Conservation (phyloP, 2,329 filamentous ascomycete species). For the Fusarium goolgardi region DNA sequence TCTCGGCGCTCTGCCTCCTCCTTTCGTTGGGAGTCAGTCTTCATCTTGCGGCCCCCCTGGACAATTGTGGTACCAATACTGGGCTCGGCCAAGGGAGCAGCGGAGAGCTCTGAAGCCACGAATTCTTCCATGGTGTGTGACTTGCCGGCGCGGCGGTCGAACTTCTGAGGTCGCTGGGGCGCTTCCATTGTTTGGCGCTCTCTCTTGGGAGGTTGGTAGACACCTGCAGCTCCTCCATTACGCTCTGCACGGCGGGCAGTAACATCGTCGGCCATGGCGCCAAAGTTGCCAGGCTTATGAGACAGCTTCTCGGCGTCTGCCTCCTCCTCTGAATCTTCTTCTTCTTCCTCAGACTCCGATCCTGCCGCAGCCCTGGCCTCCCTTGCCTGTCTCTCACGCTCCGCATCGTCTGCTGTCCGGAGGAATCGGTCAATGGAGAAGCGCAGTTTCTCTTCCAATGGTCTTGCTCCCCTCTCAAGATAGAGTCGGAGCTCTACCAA, state of each 20-base stretch:
- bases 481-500: constrained; percentile 93
- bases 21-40: constrained; percentile 79
- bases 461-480: constrained; percentile 90
- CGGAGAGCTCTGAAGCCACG: constrained; percentile 83
- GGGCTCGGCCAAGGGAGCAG: constrained; percentile 83
- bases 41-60: constrained; percentile 80
- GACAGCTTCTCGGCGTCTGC: constrained; percentile 48
- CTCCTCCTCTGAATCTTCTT: constrained; percentile 54
- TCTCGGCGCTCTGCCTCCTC: constrained; percentile 81
- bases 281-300: constrained; percentile 46
- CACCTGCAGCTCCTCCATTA: constrained; percentile 66
- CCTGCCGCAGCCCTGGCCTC: constrained; percentile 45
- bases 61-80: constrained; percentile 93
- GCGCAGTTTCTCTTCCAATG: constrained; percentile 87
- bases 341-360: constrained; percentile 48
- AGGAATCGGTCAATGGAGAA: constrained; percentile 98
- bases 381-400: constrained; percentile 58
- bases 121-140: constrained; percentile 94
- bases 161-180: constrained; percentile 69
- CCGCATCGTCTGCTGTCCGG: constrained; percentile 82
- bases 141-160: constrained; percentile 72
- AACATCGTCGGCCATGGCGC: constrained; percentile 51
- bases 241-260: constrained; percentile 44
- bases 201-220: constrained; percentile 91
- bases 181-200: constrained; percentile 87